A percentile compares a stretch with the other conserved stretches of the same genome.
Evolutionary conservation across 2,329 filamentous ascomycete genomes (phyloP).

Genomic region (Xylaria polymorpha): DNA sequence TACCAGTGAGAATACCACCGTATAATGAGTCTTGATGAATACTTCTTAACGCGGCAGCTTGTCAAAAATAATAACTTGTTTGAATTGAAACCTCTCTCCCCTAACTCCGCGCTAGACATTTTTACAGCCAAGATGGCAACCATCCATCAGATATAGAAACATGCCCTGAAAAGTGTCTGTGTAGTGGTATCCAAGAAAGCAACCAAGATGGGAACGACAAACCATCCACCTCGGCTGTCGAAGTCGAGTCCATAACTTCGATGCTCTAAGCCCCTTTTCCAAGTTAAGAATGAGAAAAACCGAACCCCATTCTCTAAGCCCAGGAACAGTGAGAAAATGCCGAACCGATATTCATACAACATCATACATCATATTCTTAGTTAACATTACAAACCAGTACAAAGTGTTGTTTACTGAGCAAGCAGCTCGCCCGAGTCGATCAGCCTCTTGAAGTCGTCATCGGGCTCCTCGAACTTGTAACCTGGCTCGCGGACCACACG

Average conservation of each 20-base stretch:
- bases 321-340: conserved; percentile 1
- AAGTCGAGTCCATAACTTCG: conserved; percentile 3
- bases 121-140: neutral
- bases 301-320: neutral
- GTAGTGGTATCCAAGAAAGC: conserved; percentile 1
- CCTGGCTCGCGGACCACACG: conserved; percentile 58
- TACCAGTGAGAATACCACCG: neutral
- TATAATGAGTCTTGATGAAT: neutral
- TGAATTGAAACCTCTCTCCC: neutral
- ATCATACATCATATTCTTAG: conserved; percentile 25
- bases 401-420: conserved; percentile 30
- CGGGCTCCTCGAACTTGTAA: conserved; percentile 58
- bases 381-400: neutral
- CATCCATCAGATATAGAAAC: neutral
- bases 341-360: conserved; percentile 23
- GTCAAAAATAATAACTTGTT: neutral
- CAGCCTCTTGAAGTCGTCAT: conserved; percentile 57
- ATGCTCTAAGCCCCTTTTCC: conserved; percentile 2
- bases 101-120: conserved; percentile 5
- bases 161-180: too few species aligned
- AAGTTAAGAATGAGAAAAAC: neutral
- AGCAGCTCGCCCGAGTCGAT: conserved; percentile 55
- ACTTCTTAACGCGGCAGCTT: neutral
- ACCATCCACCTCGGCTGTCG: neutral
- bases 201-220: conserved; percentile 1